Conservation (phyloP, 768 basidiomycete species). For the Candolleomyces aberdarensis region DNA sequence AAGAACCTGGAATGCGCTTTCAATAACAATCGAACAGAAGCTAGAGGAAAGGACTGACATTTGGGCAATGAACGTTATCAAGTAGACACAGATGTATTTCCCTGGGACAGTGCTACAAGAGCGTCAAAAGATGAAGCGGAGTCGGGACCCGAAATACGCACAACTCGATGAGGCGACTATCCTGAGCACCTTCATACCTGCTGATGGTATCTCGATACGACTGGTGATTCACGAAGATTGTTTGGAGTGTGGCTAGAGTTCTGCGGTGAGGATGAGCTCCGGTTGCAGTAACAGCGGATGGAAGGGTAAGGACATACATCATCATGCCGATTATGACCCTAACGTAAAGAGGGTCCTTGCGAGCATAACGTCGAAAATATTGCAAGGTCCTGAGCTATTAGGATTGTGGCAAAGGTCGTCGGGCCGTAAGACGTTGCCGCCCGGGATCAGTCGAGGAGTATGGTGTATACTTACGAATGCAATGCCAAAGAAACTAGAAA, state of each 20-base stretch:
- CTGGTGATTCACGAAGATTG: conserved; percentile 2
- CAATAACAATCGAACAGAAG: no score
- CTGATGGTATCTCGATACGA: neutral
- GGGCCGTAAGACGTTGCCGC: no score
- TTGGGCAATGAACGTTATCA: conserved; percentile 7
- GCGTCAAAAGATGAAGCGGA: neutral
- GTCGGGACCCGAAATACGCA: neutral
- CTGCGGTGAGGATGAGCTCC: neutral
- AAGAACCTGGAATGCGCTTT: neutral
- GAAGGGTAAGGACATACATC: neutral
- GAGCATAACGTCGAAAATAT: neutral
- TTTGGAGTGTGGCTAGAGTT: neutral
- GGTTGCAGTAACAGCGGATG: neutral
- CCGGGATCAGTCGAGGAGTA: neutral
- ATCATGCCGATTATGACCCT: neutral
- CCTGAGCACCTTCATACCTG: neutral
- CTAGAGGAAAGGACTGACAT: neutral
- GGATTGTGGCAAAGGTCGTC: neutral
- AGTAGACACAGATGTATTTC: neutral
- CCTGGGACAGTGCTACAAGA: neutral
- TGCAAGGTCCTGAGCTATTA: neutral
- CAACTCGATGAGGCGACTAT: neutral
- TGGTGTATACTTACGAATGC: neutral
- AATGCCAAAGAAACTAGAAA: neutral
- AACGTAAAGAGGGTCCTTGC: neutral